These are phyloP conservation scores for Wickerhamiella australiensis DNA, from an alignment of 805 yeast genomes.

Conservation along the genomic window DNA sequence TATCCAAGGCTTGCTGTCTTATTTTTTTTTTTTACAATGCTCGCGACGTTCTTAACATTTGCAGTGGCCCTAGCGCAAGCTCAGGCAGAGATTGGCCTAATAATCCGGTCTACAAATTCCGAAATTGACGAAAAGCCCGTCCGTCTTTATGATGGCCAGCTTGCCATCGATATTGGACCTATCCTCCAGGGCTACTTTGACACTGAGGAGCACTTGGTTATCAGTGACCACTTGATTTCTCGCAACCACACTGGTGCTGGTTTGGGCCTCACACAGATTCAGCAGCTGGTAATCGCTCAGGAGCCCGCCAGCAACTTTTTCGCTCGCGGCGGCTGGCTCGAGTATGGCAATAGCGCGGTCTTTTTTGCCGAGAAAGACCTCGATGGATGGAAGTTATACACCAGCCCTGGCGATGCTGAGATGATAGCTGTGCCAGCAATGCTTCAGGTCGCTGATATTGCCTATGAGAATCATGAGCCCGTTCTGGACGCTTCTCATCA, in stretches of 20 bases:
- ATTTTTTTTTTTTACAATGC: background rate
- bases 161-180: constrained; percentile 17
- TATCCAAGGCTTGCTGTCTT: too few species aligned
- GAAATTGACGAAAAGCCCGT: constrained; percentile 15
- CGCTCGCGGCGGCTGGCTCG: constrained; percentile 18
- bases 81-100: constrained; percentile 17
- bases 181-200: constrained; percentile 16
- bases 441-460: constrained; percentile 16
- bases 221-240: constrained; percentile 18
- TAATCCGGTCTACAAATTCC: constrained; percentile 11
- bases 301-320: constrained; percentile 11
- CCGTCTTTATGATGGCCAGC: constrained; percentile 16
- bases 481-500: background rate
- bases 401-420: constrained; percentile 11
- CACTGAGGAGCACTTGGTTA: constrained; percentile 13
- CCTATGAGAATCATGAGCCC: constrained; percentile 8
- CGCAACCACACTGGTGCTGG: constrained; percentile 17
- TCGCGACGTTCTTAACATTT: background rate
- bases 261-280: constrained; percentile 12
- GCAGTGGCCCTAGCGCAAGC: constrained; percentile 8
- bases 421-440: constrained; percentile 12
- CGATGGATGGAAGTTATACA: constrained; percentile 13
- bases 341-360: constrained; percentile 12
- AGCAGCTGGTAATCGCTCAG: constrained; percentile 14
- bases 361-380: constrained; percentile 13